These are phyloP conservation scores for Circinella umbellata DNA, from an alignment of 371 early-diverging fungal genomes.

Conservation along the genomic window DNA sequence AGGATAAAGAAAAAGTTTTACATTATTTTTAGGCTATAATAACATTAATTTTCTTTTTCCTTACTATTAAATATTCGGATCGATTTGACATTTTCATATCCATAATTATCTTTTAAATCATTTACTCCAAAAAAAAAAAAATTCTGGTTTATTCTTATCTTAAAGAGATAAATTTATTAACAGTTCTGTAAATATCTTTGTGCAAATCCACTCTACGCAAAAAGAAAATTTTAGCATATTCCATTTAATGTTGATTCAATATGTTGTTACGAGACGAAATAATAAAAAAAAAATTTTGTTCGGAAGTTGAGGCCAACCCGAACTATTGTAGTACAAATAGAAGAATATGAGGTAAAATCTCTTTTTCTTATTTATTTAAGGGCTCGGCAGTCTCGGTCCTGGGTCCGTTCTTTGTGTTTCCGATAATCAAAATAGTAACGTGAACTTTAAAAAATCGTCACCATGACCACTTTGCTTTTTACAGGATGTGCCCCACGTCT, in stretches of 20 bases:
- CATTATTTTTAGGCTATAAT: too few relatives aligned
- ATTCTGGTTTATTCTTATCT: neutral
- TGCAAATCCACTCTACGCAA: neutral
- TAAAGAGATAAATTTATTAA: neutral
- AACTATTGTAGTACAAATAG: slow-evolving; percentile 7
- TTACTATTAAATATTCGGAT: neutral
- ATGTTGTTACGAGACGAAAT: slow-evolving; percentile 5
- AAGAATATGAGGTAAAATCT: slow-evolving; percentile 6
- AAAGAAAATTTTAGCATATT: neutral
- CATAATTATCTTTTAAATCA: neutral
- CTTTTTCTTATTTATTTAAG: neutral
- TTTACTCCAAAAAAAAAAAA: neutral
- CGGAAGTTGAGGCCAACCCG: slow-evolving; percentile 6
- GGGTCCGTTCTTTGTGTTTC: slow-evolving; percentile 1
- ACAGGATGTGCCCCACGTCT: slow-evolving; percentile 9
- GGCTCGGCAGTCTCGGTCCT: neutral
- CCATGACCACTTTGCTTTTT: neutral
- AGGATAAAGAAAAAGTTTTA: too few relatives aligned
- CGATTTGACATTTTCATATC: slow-evolving; percentile 7
- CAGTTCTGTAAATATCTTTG: neutral
- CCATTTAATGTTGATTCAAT: slow-evolving; percentile 5
- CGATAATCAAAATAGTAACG: too few relatives aligned
- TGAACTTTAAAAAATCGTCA: neutral
- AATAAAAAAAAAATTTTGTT: too few relatives aligned
- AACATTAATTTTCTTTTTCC: neutral